Percentiles rank a stretch among this genome's conserved stretches.
phyloP scores from a whole-genome alignment of 495 filamentous ascomycete species.

The Parmelia sp. region DNA sequence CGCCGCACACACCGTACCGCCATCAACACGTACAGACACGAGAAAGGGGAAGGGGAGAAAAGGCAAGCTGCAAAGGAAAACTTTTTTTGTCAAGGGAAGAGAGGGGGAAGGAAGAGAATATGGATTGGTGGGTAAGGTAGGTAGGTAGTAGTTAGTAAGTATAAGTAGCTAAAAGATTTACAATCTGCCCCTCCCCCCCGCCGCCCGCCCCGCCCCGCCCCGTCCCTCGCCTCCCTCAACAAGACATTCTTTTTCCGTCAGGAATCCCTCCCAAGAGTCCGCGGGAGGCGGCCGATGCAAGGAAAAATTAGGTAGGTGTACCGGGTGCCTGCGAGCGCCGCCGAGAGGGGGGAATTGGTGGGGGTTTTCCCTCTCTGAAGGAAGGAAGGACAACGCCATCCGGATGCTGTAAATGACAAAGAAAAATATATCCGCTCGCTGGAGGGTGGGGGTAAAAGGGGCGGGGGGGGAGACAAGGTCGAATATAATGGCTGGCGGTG shows the following conservation, averaged over 20 bases:
- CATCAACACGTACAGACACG: neutral
- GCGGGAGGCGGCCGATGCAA: neutral
- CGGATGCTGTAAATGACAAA: slow-evolving; percentile 8
- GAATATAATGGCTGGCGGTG: neutral
- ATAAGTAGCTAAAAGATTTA: slow-evolving; percentile 8
- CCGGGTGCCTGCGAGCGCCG: neutral
- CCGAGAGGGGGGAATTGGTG: neutral
- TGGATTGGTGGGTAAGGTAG: neutral
- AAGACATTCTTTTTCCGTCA: too few species aligned
- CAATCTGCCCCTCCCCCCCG: neutral
- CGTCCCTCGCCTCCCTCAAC: too few species aligned
- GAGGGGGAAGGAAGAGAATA: neutral
- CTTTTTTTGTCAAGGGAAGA: neutral
- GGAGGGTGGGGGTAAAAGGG: neutral
- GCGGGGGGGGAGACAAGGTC: neutral
- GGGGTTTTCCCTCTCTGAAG: neutral
- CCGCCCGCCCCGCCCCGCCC: neutral
- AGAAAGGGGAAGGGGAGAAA: too few species aligned
- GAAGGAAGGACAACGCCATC: neutral
- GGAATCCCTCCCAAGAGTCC: neutral
- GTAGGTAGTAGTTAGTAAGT: neutral
- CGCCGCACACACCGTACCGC: neutral
- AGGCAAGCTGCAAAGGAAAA: too few species aligned
- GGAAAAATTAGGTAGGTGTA: slow-evolving; percentile 4
- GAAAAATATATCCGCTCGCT: slow-evolving; percentile 2